Conservation (phyloP, 108 stramenopile genomes). For the Cylindrotheca fusiformis region DNA sequence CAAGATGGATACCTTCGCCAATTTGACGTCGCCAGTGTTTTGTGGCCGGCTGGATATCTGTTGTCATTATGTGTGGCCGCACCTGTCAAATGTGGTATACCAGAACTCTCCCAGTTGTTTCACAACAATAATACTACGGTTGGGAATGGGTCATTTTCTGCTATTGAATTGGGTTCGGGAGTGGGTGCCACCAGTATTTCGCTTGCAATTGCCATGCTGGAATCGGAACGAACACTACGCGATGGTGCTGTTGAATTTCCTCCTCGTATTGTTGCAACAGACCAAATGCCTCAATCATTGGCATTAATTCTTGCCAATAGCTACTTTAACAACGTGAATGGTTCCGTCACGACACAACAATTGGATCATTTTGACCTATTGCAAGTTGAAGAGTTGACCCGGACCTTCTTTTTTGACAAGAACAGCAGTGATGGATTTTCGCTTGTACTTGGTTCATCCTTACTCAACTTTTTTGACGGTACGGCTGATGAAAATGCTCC, state of each 20-base stretch:
- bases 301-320: conserved; percentile 31
- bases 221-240: too few relatives aligned
- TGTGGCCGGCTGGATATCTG: conserved; percentile 67
- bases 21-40: conserved; percentile 52
- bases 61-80: conserved; percentile 48
- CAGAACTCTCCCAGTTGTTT: conserved; percentile 29
- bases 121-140: neutral
- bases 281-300: conserved; percentile 25
- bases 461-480: conserved; percentile 50
- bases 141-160: conserved; percentile 2
- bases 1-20: conserved; percentile 55
- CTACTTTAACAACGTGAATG: conserved; percentile 10
- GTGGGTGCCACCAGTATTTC: conserved; percentile 51
- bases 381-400: conserved; percentile 19
- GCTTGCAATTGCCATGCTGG: conserved; percentile 29
- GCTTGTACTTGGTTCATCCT: conserved; percentile 49
- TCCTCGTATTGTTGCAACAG: conserved; percentile 33
- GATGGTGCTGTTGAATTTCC: neutral
- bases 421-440: conserved; percentile 37
- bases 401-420: conserved; percentile 14
- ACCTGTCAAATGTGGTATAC: conserved; percentile 40
- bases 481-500: conserved; percentile 19
- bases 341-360: neutral
- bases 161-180: conserved; percentile 55
- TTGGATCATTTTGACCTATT: conserved; percentile 18